Evolutionary conservation across 108 stramenopile genomes (phyloP), one percentile per base, ranked within the genome.

Genomic region (Discostella stelligeroides): DNA sequence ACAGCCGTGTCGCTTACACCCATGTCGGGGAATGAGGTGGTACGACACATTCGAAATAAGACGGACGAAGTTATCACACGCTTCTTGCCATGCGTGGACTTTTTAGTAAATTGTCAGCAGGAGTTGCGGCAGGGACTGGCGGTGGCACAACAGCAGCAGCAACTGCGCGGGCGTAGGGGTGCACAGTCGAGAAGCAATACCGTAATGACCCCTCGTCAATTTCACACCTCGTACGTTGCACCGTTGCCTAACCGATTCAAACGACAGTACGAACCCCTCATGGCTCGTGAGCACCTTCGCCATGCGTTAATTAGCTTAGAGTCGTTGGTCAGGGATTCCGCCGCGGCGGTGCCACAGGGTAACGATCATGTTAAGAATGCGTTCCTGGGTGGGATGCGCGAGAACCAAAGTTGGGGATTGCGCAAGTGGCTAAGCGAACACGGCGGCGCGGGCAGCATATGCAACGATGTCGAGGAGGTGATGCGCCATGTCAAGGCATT

Each of bases 391-490:
- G 93, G 93, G 24, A 94, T 94, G 90, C 83, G 91, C 37, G 93
- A 94, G 56, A 91, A 91, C 48, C 86, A 92, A 80, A 90, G 88
- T 5, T 94, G 93, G 93, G 93, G 93, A 50, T 64, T 94, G 61
- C 75, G 93, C 9, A 94, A 94, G 60, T 94, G 93, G 93, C 68
- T 94, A 7, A 81, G 79, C 39, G 88, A 87, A 47, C 81, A 94
- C 56, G 93, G 93, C 7, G 90, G 88, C 15, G 93, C 93, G 4
- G 74, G 91, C 10, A 54, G 63, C 18, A 90, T 94, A 37, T 94
- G 93, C 66, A 94, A 91, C 55, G 90, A 94, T 59, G 66, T 87
- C 24, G 93, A 94, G 62, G 86, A 85, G 56, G 79, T 94, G 1
- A 64, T 89, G 50, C 63, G 76, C 4, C 71, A 78, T 2, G 76